Evolutionary conservation across 495 filamentous ascomycete genomes (phyloP).

Genomic region (Daldinia decipiens): DNA sequence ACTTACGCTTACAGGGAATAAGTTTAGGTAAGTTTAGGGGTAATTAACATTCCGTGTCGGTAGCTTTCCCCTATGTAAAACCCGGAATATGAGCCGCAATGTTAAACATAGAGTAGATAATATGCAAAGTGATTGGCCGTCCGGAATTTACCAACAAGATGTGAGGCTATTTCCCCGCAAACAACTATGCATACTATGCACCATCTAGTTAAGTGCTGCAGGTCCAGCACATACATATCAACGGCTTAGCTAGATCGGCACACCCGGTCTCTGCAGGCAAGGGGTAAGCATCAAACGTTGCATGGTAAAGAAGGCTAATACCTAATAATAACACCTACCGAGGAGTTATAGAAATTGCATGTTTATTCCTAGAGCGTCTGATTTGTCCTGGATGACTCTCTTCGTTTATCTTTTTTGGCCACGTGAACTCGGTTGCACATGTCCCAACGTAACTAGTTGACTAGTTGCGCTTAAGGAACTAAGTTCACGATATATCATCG

Average conservation of each 20-base stretch:
- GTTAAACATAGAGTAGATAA: slow-evolving; percentile 25
- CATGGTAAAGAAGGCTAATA: slow-evolving; percentile 35
- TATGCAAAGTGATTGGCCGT: slow-evolving; percentile 31
- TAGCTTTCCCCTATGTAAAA: slow-evolving; percentile 12
- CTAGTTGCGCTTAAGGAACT: slow-evolving; percentile 17
- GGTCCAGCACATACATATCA: slow-evolving; percentile 11
- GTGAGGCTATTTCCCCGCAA: slow-evolving; percentile 47
- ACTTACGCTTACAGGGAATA: too few species aligned
- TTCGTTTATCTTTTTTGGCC: slow-evolving; percentile 6
- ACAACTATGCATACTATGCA: slow-evolving; percentile 33
- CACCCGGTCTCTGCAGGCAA: slow-evolving; percentile 17
- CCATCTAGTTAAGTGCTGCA: slow-evolving; percentile 32
- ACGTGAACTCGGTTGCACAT: slow-evolving; percentile 26
- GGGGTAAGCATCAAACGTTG: slow-evolving; percentile 28
- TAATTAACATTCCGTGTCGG: slow-evolving; percentile 3
- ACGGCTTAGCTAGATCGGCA: slow-evolving; percentile 27
- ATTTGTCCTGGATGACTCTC: slow-evolving; percentile 9
- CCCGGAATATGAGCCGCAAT: slow-evolving; percentile 36
- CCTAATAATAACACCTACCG: slow-evolving; percentile 35
- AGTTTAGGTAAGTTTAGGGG: slow-evolving; percentile 9
- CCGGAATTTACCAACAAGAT: slow-evolving; percentile 17
- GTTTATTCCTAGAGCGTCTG: slow-evolving; percentile 15
- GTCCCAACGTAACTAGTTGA: slow-evolving; percentile 9
- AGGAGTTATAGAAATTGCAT: slow-evolving; percentile 5
- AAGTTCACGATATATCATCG: slow-evolving; percentile 11